Evolutionary conservation across 2,329 filamentous ascomycete genomes (phyloP).

Genomic region (Fusarium redolens): DNA sequence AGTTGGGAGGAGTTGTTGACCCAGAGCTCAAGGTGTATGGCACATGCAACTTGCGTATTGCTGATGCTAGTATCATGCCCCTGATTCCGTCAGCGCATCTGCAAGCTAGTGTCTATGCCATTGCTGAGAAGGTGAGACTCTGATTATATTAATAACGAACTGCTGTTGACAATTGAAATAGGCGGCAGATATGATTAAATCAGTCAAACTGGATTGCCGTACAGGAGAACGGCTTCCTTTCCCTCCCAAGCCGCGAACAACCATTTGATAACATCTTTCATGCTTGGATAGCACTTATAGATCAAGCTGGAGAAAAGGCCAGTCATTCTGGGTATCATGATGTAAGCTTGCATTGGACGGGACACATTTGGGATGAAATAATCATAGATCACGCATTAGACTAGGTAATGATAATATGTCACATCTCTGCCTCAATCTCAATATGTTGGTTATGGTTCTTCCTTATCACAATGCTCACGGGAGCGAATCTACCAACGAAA

Average conservation of each 20-base stretch:
- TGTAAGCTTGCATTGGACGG: no score
- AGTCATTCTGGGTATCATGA: neutral
- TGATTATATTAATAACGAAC: fast-evolving
- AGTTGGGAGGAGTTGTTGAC: constrained; percentile 39
- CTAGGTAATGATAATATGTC: neutral
- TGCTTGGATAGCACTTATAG: neutral
- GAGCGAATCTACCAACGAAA: neutral
- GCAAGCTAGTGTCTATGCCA: constrained; percentile 48
- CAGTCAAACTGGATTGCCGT: neutral
- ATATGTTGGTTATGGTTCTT: no score
- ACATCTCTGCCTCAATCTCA: neutral
- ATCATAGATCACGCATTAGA: neutral
- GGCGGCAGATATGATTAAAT: constrained; percentile 27
- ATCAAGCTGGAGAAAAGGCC: neutral
- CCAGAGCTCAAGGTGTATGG: constrained; percentile 43
- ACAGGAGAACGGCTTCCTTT: neutral
- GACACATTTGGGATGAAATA: neutral
- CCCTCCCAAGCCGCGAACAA: neutral
- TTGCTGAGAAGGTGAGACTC: constrained; percentile 42
- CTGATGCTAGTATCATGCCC: constrained; percentile 44
- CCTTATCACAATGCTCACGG: no score
- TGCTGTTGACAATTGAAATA: neutral
- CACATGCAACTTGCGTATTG: constrained; percentile 39
- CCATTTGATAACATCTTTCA: neutral
- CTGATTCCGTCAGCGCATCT: constrained; percentile 43